phyloP scores from a whole-genome alignment of 2,329 filamentous ascomycete genomes.

The Tolypocladium paradoxum region DNA sequence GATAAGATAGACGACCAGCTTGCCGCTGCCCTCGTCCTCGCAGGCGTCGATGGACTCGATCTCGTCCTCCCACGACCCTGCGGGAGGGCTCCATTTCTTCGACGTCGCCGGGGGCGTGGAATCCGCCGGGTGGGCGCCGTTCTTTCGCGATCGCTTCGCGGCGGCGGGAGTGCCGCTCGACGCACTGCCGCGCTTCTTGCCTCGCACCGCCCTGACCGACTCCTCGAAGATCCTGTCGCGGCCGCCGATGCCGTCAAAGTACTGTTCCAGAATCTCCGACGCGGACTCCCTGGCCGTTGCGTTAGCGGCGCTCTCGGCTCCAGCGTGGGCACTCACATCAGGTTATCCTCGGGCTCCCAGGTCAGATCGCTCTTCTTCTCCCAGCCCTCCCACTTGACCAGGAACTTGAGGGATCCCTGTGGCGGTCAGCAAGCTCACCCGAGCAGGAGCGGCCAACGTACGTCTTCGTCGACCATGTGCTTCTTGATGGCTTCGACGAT shows the following conservation, averaged over 20 bases:
- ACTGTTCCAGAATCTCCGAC: conserved; percentile 50
- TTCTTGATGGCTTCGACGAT: conserved; percentile 63
- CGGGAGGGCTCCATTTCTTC: conserved; percentile 53
- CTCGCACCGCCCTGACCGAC: conserved; percentile 36
- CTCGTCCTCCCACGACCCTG: conserved; percentile 67
- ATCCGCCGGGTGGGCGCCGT: conserved; percentile 37
- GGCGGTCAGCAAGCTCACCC: conserved; percentile 1
- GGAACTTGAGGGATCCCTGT: conserved; percentile 45
- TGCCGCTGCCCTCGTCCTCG: conserved; percentile 49
- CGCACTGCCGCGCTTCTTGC: conserved; percentile 48
- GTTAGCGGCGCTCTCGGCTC: not conserved
- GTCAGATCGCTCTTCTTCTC: conserved; percentile 59
- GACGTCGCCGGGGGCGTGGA: conserved; percentile 35
- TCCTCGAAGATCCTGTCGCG: conserved; percentile 42
- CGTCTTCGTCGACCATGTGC: conserved; percentile 50
- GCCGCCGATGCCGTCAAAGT: conserved; percentile 54
- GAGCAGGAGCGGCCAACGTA: conserved; percentile 17
- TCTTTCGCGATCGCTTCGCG: conserved; percentile 35
- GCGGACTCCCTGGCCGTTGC: conserved; percentile 39
- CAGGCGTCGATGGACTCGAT: conserved; percentile 62
- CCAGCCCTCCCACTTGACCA: conserved; percentile 76
- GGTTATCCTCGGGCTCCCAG: conserved; percentile 68
- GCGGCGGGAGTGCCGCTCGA: conserved; percentile 25
- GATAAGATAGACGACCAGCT: conserved; percentile 56
- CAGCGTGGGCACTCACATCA: conserved; percentile 12